Evolutionary conservation across 1,284 basidiomycete species (phyloP).

Genomic region (Heterobasidion annosum): DNA sequence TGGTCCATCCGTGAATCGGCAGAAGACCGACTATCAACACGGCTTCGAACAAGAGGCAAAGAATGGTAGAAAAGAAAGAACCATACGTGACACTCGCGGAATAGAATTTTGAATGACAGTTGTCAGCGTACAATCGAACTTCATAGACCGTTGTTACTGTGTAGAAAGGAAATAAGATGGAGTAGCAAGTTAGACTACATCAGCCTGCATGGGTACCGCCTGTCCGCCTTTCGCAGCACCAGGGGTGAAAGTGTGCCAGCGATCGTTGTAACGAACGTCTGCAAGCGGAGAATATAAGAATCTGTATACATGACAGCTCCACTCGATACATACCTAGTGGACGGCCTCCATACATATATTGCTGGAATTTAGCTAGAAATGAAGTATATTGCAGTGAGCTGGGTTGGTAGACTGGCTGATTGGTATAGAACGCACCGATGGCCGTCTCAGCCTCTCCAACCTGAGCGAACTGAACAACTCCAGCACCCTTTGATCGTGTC

Average conservation of each 20-base stretch:
- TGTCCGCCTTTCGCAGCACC: constrained; percentile 80
- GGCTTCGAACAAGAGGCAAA: too few relatives aligned
- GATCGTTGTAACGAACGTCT: constrained; percentile 89
- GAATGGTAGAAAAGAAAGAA: too few relatives aligned
- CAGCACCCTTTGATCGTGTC: constrained; percentile 85
- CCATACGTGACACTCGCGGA: too few relatives aligned
- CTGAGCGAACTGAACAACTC: constrained; percentile 92
- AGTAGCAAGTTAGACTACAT: constrained; percentile 16
- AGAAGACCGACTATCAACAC: too few relatives aligned
- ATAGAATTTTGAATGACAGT: too few relatives aligned
- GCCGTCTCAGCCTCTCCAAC: constrained; percentile 88
- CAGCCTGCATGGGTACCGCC: constrained; percentile 46
- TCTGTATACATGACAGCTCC: neutral
- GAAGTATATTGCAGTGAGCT: neutral
- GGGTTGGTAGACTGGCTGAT: constrained; percentile 1
- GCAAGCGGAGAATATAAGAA: neutral
- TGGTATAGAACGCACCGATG: constrained; percentile 47
- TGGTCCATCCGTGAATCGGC: too few relatives aligned
- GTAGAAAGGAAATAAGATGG: neutral
- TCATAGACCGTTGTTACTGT: neutral
- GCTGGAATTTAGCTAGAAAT: constrained; percentile 74
- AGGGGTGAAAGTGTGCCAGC: constrained; percentile 85
- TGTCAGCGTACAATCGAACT: too few relatives aligned
- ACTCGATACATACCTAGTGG: constrained; percentile 56
- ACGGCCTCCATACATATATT: constrained; percentile 85